phyloP scores from a whole-genome alignment of 345 rosid genomes.

The Psidium friedrichsthalianum region DNA sequence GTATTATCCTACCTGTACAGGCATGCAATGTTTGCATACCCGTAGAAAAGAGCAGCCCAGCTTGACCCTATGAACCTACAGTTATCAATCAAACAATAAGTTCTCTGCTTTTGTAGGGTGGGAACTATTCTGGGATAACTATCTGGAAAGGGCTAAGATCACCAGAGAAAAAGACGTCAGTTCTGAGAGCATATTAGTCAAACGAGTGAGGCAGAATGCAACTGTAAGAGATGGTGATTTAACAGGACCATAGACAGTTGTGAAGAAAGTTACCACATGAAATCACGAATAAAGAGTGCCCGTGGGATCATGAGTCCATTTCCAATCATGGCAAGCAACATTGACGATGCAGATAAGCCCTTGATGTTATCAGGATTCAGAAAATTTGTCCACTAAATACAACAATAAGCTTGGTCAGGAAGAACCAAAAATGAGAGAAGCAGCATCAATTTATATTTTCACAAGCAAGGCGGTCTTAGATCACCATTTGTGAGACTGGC shows the following conservation, averaged over 20 bases:
- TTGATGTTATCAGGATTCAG: slow-evolving; percentile 71
- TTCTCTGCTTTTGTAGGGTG: neutral
- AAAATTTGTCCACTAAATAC: slow-evolving; percentile 82
- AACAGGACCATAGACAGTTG: neutral
- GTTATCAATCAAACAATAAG: neutral
- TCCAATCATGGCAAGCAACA: slow-evolving; percentile 87
- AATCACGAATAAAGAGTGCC: slow-evolving; percentile 80
- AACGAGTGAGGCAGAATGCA: neutral
- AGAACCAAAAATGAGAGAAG: neutral
- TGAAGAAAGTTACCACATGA: slow-evolving; percentile 65
- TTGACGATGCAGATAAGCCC: slow-evolving; percentile 74
- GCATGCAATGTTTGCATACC: slow-evolving; percentile 78
- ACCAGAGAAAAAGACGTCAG: neutral
- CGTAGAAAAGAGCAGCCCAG: slow-evolving; percentile 86
- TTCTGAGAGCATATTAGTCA: neutral
- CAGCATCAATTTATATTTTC: neutral
- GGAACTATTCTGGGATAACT: neutral
- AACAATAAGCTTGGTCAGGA: slow-evolving; percentile 8
- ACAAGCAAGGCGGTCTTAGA: neutral
- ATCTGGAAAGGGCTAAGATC: neutral
- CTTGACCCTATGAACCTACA: slow-evolving; percentile 74
- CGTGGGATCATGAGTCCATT: slow-evolving; percentile 93
- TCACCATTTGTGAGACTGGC: slow-evolving; percentile 88
- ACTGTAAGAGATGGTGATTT: neutral
- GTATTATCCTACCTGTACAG: slow-evolving; percentile 42